Percentiles rank a stretch among this genome's conserved stretches.
These are phyloP conservation scores for Conidiobolus incongruus DNA, from an alignment of 371 early-diverging fungal species.

Conservation along the genomic window DNA sequence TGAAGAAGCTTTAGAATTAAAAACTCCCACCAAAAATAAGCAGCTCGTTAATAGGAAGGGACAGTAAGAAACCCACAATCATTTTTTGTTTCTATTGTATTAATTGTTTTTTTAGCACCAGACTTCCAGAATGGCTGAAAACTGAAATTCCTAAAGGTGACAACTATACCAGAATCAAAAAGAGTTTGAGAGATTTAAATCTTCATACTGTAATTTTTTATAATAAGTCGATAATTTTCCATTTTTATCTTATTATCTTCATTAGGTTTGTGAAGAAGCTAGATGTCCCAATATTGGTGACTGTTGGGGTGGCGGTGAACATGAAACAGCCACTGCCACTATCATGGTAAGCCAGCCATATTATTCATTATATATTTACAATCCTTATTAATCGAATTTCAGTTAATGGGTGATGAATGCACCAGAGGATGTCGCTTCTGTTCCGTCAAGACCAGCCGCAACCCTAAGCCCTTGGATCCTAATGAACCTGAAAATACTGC, in stretches of 20 bases:
- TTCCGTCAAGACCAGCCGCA: slow-evolving; percentile 85
- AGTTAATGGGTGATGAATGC: slow-evolving; percentile 96
- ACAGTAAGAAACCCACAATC: no score
- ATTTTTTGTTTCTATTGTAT: slow-evolving; percentile 14
- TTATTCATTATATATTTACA: background rate
- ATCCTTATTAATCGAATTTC: background rate
- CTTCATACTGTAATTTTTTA: slow-evolving; percentile 44
- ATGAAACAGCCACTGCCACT: slow-evolving; percentile 91
- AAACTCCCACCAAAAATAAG: slow-evolving; percentile 15
- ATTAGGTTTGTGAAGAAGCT: slow-evolving; percentile 74
- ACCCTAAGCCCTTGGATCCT: slow-evolving; percentile 72
- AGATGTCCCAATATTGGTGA: slow-evolving; percentile 94
- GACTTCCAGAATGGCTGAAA: slow-evolving; percentile 85
- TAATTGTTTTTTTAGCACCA: slow-evolving; percentile 7
- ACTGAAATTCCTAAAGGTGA: slow-evolving; percentile 75
- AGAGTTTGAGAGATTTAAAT: slow-evolving; percentile 74
- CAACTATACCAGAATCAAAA: slow-evolving; percentile 60
- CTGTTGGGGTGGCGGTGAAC: slow-evolving; percentile 96
- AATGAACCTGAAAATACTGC: slow-evolving; percentile 90
- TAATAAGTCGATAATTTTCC: slow-evolving; percentile 8
- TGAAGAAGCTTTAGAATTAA: no score
- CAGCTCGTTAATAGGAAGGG: no score
- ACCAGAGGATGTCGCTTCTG: slow-evolving; percentile 97
- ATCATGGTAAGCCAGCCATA: slow-evolving; percentile 81
- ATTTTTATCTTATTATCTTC: slow-evolving; percentile 8